These are phyloP conservation scores for Chaetomium globosum DNA, from an alignment of 2,329 filamentous ascomycete genomes.

Conservation along the genomic window DNA sequence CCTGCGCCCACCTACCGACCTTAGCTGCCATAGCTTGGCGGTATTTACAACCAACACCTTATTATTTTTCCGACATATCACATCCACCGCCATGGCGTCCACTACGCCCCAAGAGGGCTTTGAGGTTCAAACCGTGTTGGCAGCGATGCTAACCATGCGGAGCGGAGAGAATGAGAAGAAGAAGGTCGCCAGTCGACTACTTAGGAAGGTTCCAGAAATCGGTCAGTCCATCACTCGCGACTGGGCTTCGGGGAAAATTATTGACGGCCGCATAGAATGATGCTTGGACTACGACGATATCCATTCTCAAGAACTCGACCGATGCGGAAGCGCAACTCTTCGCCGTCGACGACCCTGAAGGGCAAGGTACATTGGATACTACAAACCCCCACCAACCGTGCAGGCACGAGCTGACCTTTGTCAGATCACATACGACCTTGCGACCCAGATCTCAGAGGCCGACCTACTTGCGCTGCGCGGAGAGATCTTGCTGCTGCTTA, in stretches of 20 bases:
- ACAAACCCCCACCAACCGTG: slow-evolving; percentile 7
- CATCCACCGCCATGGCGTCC: slow-evolving; percentile 62
- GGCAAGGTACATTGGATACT: slow-evolving; percentile 73
- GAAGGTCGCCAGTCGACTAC: slow-evolving; percentile 82
- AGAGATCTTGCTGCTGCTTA: slow-evolving; percentile 79
- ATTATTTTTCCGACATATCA: neutral
- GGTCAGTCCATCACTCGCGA: slow-evolving; percentile 56
- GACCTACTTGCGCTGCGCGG: slow-evolving; percentile 77
- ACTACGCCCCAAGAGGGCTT: slow-evolving; percentile 70
- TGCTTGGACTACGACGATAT: slow-evolving; percentile 87
- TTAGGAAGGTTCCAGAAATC: slow-evolving; percentile 98
- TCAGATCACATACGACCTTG: slow-evolving; percentile 94
- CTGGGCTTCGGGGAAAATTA: neutral
- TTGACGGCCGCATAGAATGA: slow-evolving; percentile 62
- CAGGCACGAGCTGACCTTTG: slow-evolving; percentile 22
- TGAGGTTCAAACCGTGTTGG: slow-evolving; percentile 73
- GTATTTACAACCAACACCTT: neutral
- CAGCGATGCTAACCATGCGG: slow-evolving; percentile 89
- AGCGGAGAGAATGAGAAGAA: slow-evolving; percentile 82
- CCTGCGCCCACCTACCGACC: neutral
- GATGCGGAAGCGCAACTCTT: slow-evolving; percentile 89
- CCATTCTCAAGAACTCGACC: slow-evolving; percentile 79
- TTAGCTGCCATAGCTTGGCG: neutral
- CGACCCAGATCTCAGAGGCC: slow-evolving; percentile 75
- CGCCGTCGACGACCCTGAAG: slow-evolving; percentile 92